These are phyloP conservation scores for Cenchrus fungigraminus DNA, from an alignment of 176 grass and related monocot genomes.

Conservation along the genomic window DNA sequence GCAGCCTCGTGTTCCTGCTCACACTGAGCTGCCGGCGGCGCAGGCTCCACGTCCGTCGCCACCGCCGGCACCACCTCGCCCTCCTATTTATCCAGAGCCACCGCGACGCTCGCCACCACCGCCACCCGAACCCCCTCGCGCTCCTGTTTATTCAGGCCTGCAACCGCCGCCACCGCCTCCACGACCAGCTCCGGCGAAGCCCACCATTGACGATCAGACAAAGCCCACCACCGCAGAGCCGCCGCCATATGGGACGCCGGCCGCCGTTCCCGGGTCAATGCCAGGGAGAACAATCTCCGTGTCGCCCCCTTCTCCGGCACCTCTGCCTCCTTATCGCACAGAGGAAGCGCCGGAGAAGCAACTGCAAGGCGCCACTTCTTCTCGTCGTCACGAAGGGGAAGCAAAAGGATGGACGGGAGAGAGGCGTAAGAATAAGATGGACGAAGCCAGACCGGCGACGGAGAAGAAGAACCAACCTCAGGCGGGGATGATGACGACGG, in stretches of 20 bases:
- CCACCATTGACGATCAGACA: neutral
- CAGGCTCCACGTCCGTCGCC: neutral
- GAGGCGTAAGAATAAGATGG: neutral
- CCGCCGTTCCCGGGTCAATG: neutral
- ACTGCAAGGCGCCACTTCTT: neutral
- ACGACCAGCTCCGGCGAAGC: neutral
- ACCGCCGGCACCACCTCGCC: neutral
- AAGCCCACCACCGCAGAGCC: neutral
- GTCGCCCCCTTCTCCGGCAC: neutral
- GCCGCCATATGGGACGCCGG: too few species aligned
- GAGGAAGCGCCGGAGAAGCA: neutral
- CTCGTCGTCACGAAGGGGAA: neutral
- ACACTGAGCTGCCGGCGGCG: neutral
- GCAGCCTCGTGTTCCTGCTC: neutral
- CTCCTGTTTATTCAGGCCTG: neutral
- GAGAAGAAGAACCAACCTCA: neutral
- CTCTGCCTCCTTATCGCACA: neutral
- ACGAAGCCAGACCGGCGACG: neutral
- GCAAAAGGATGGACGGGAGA: neutral
- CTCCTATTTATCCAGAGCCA: neutral
- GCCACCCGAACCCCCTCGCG: neutral
- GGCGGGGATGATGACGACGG: neutral
- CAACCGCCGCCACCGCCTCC: neutral
- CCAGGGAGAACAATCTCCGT: neutral
- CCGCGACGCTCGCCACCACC: neutral